Evolutionary conservation across 2,329 filamentous ascomycete genomes (phyloP), one percentile per base, ranked within the genome.

Genomic region (Albifimbria verrucaria): DNA sequence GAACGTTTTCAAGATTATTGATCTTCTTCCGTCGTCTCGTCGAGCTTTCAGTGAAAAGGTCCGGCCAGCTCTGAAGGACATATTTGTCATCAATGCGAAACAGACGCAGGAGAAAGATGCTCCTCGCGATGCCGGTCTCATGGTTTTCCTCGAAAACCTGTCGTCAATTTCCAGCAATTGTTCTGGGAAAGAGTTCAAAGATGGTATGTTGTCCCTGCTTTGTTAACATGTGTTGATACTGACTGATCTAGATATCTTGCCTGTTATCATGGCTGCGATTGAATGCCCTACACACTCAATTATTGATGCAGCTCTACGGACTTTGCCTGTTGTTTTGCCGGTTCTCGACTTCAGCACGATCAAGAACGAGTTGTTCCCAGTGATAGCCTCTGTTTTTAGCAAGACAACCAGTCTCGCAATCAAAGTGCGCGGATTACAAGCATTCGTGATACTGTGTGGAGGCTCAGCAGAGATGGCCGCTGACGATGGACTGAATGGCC

Each of bases 331-430:
- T 1, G 83, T 97, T n/a, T 75, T 97, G 5, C 90, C 92, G 1
- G 85, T 94, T 3, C 83, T 99, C 7, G 94, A 99, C 71, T 97
- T 97, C 61, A 95, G 88, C 60, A 97, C 93, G 0, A 92, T 97
- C 63, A 99, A 97, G 71, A 94, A 96, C 62, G 93, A 97, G 57
- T 80, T 99, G 1, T 99, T 99, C 68, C 94, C 94, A 0, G 86
- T 96, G 1, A 89, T 99, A 57, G 90, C 93, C 1, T 76, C 81
- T 9, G 94, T 97, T 0, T 99, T 99, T 66, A 92, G 88, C 61
- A 93, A 89, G 66, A 99, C 94, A 1, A 96, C 85, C 66, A 97
- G 92, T 67, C 81, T 99, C 52, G 90, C 88, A 6, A 97, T 99
- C 74, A 99, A 99, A 71, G 88, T 97, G 28, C 85, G 92, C 25